Conservation (phyloP, 495 filamentous ascomycete genomes). For the Daldinia childiae region DNA sequence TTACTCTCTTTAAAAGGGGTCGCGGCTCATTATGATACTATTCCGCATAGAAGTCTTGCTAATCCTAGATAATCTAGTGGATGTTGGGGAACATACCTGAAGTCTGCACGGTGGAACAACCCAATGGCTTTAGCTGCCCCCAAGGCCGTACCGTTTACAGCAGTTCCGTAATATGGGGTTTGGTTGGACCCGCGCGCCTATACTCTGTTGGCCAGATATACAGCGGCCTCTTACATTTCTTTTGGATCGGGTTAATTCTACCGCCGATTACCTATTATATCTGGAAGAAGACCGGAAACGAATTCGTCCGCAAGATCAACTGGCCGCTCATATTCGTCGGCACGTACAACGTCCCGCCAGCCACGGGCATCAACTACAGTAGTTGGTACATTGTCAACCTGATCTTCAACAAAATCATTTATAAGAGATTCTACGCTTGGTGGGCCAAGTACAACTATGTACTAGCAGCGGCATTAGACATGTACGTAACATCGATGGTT, state of each 20-base stretch:
- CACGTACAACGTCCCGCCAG: constrained; percentile 51
- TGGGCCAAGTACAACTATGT: constrained; percentile 52
- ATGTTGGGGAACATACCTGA: constrained; percentile 47
- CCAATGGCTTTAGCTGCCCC: constrained; percentile 44
- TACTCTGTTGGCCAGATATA: constrained; percentile 45
- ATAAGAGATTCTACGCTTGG: constrained; percentile 53
- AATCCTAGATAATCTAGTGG: constrained; percentile 36
- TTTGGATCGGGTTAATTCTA: constrained; percentile 45
- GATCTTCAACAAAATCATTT: constrained; percentile 56
- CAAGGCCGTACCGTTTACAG: constrained; percentile 46
- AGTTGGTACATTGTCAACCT: constrained; percentile 60
- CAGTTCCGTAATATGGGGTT: constrained; percentile 46
- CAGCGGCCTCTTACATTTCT: constrained; percentile 40
- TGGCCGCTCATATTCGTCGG: constrained; percentile 60
- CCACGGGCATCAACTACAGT: constrained; percentile 61
- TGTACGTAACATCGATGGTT: background rate
- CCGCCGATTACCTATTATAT: constrained; percentile 44
- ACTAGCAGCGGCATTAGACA: constrained; percentile 44
- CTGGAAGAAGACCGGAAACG: constrained; percentile 43
- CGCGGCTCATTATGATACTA: too few species aligned
- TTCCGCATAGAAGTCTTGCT: background rate
- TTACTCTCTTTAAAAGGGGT: background rate
- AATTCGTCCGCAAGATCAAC: constrained; percentile 53
- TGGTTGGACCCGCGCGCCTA: constrained; percentile 41
- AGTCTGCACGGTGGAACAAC: constrained; percentile 41